Evolutionary conservation across 257 asterid species (phyloP).

Genomic region (Solanum habrochaites): DNA sequence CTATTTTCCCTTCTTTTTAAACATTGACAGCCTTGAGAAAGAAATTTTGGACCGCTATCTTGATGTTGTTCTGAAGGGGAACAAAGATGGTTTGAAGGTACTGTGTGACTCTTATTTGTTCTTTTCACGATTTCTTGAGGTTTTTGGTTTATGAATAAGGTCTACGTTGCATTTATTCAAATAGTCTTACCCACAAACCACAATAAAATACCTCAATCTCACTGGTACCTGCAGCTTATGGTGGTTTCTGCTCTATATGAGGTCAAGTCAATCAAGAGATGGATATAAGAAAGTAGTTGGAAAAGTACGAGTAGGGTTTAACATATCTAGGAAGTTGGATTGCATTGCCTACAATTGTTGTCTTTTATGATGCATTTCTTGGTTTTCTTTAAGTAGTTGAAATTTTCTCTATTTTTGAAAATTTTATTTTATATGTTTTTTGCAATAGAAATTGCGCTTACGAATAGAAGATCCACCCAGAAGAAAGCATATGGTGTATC

Average conservation of each 20-base stretch:
- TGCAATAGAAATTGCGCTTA: slow-evolving; percentile 66
- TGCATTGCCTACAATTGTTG: neutral
- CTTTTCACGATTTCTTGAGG: neutral
- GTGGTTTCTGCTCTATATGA: neutral
- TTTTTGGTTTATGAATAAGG: neutral
- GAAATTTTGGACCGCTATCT: slow-evolving; percentile 93
- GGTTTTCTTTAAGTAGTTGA: neutral
- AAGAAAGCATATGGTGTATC: slow-evolving; percentile 97
- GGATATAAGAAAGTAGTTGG: neutral
- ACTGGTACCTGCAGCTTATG: neutral
- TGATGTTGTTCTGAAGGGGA: slow-evolving; percentile 89
- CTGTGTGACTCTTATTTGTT: neutral
- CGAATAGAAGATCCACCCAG: slow-evolving; percentile 98
- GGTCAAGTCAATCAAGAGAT: neutral
- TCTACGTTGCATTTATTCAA: neutral
- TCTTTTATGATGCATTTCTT: neutral
- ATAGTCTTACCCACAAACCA: neutral
- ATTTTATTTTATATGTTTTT: neutral
- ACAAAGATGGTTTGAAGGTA: slow-evolving; percentile 96
- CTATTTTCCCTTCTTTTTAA: neutral
- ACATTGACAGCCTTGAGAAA: slow-evolving; percentile 67
- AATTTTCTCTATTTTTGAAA: neutral
- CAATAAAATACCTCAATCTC: neutral
- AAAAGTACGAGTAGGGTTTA: neutral
- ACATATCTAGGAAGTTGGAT: neutral